These are phyloP conservation scores for Ganoderma leucocontextum DNA, from an alignment of 1,284 basidiomycete species.

Conservation along the genomic window DNA sequence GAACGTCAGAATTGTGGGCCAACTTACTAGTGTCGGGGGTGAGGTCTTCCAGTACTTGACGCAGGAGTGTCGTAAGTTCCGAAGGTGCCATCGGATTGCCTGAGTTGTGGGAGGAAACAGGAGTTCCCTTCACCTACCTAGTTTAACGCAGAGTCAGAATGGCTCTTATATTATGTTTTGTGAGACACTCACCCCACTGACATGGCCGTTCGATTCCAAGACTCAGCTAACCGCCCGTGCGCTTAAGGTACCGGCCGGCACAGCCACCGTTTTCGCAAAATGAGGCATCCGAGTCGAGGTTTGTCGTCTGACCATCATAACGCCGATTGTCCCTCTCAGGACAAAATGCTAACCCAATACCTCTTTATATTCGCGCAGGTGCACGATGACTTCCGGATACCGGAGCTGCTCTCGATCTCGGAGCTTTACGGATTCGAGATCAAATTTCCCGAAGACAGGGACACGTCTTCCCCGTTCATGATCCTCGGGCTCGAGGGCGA, in stretches of 20 bases:
- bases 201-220: neutral
- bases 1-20: neutral
- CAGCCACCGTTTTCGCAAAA: neutral
- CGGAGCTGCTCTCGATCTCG: conserved; percentile 78
- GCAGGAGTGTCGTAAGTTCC: neutral
- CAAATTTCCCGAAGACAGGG: conserved; percentile 54
- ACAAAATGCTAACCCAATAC: conserved; percentile 50
- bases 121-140: too few relatives aligned
- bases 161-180: neutral
- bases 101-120: neutral
- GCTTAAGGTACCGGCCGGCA: neutral
- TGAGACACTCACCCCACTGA: neutral
- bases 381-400: conserved; percentile 83
- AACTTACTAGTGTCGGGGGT: conserved; percentile 18
- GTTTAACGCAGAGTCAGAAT: neutral
- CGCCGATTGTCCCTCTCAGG: neutral
- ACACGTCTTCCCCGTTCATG: conserved; percentile 78
- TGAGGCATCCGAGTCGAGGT: neutral
- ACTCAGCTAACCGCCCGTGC: neutral
- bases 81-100: neutral
- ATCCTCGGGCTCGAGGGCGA: conserved; percentile 75
- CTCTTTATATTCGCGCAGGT: conserved; percentile 83
- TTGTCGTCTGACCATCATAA: neutral
- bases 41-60: conserved; percentile 13
- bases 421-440: conserved; percentile 71